phyloP scores from a whole-genome alignment of 306 rosid species.

The Pachyrhizus erosus region DNA sequence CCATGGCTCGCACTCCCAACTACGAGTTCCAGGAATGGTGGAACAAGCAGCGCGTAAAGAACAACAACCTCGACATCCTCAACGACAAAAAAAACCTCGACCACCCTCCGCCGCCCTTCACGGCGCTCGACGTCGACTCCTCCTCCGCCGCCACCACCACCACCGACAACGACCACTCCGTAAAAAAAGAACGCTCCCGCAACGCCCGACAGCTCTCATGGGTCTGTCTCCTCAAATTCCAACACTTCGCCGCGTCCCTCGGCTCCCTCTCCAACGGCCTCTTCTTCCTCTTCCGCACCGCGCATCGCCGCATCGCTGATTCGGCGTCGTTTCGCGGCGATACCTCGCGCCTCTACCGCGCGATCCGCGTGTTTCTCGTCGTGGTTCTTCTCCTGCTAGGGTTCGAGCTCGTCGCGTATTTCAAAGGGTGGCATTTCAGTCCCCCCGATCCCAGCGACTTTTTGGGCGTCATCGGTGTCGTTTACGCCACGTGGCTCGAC shows the following conservation, averaged over 20 bases:
- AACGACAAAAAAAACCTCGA: constrained; percentile 34
- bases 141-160: neutral
- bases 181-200: constrained; percentile 69
- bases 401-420: constrained; percentile 86
- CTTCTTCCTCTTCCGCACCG: constrained; percentile 63
- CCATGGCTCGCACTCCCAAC: constrained; percentile 84
- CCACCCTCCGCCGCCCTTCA: constrained; percentile 35
- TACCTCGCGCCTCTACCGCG: constrained; percentile 76
- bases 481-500: constrained; percentile 78
- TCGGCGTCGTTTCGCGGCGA: constrained; percentile 46
- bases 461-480: constrained; percentile 59
- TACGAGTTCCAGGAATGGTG: constrained; percentile 99
- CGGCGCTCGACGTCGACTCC: constrained; percentile 57
- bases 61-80: constrained; percentile 43
- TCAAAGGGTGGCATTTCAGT: constrained; percentile 93
- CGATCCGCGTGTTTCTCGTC: constrained; percentile 66
- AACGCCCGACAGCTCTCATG: constrained; percentile 89
- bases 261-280: constrained; percentile 54
- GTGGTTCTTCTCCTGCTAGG: constrained; percentile 63
- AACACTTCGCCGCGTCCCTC: constrained; percentile 69
- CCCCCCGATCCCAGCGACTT: constrained; percentile 85
- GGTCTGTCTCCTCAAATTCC: constrained; percentile 70
- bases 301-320: constrained; percentile 58
- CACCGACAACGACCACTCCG: constrained; percentile 50
- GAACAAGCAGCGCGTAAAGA: constrained; percentile 80